Base-by-base conservation (phyloP, 305 asterid genomes). In the Fraxinus baroniana region DNA sequence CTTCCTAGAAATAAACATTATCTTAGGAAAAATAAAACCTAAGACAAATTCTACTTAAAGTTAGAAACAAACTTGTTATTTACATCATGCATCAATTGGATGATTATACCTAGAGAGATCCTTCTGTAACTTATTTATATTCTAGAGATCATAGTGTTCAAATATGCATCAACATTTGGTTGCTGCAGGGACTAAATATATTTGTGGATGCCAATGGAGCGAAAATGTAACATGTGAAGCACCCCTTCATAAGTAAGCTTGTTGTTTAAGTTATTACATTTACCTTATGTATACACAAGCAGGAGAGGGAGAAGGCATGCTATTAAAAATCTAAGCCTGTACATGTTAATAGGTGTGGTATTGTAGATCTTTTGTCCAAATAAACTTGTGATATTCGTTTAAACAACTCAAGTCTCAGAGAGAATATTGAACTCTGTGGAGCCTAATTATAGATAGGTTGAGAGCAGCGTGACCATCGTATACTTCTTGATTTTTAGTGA, bases 141-240 rank as follows among this genome's bases (percentile, higher is more conserved):
- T 82, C 81, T 85, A 90, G 88, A 87, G 64, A 81, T 77, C 66
- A 44, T 77, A 85, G 86, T 83, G 81, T 89, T 88, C 97, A 91
- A 91, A 93, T 79, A 80, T 84, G 89, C 90, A 90, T 82, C 86
- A 87, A 89, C 87, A 92, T 93, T 92, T 88, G 90, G 91, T 87
- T 94, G 93, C 91, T 93, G 95, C 95, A 91, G 97, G 98, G 83
- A 84, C 81, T 92, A 87, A 89, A 81, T 86, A 80, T 86, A 80
- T 84, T 82, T 89, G 88, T 83, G 90, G 95, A 84, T 84, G 92
- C 91, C 84, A 88, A 86, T 90, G 95, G 90, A 81, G 94, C 86
- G 10, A 90, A 90, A 88, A 91, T 82, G 92, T 91, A 89, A 86
- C 94, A 86, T 90, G 88, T 89, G 90, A 88, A 81, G 94, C 92